Conservation (phyloP, 23 red algal genomes). For the Agarophyton chilense region DNA sequence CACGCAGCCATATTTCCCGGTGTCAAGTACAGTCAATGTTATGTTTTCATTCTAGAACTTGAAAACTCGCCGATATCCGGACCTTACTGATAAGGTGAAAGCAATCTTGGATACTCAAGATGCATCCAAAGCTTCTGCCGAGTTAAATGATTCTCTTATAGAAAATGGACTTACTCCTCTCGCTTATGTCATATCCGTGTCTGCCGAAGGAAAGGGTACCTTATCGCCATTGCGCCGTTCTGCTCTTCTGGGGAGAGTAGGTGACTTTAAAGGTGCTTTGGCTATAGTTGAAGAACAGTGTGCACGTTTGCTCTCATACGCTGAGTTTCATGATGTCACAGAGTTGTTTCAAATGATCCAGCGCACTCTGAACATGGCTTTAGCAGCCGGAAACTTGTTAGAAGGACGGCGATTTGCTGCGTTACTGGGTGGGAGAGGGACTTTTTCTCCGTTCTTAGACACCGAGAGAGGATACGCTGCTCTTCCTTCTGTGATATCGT, state of each 20-base stretch:
- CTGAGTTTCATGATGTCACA: slow-evolving; percentile 50
- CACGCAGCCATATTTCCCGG: slow-evolving; percentile 26
- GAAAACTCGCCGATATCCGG: neutral
- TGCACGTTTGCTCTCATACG: neutral
- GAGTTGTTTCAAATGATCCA: slow-evolving; percentile 56
- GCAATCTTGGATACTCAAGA: slow-evolving; percentile 45
- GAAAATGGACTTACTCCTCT: slow-evolving; percentile 26
- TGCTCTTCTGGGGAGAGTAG: slow-evolving; percentile 42
- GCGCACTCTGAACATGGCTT: slow-evolving; percentile 56
- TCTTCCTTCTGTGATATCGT: slow-evolving; percentile 19
- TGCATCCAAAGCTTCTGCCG: slow-evolving; percentile 63
- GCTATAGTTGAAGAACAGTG: slow-evolving; percentile 45
- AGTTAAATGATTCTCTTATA: slow-evolving; percentile 45
- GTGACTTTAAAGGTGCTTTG: slow-evolving; percentile 39
- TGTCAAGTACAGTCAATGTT: slow-evolving; percentile 36
- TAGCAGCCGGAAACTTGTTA: slow-evolving; percentile 40
- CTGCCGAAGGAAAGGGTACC: slow-evolving; percentile 31
- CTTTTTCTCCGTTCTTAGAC: slow-evolving; percentile 61
- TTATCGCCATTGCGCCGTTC: slow-evolving; percentile 42
- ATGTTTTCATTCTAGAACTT: slow-evolving; percentile 43
- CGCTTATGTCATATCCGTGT: slow-evolving; percentile 49
- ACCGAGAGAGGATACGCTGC: slow-evolving; percentile 58
- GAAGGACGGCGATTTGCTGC: slow-evolving; percentile 27
- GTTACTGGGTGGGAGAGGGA: slow-evolving; percentile 47
- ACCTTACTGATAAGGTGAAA: slow-evolving; percentile 33